Evolutionary conservation across 352 stramenopile genomes (phyloP), one percentile per base, ranked within the genome.

Genomic region (Phytophthora macrochlamydospora): DNA sequence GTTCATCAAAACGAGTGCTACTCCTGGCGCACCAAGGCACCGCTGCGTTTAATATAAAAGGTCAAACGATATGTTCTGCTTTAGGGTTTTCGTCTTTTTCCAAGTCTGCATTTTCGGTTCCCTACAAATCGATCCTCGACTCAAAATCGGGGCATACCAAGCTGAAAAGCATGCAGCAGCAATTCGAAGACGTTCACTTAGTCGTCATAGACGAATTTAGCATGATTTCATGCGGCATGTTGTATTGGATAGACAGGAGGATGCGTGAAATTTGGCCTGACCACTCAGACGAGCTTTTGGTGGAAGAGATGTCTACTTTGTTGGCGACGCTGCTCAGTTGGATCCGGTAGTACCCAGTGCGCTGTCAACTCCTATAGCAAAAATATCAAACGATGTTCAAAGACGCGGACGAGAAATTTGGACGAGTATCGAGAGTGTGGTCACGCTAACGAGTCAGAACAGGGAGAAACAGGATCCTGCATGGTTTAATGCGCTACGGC

Each of bases 371-470:
- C 35, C 35, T 11, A 6, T 40, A 40, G 35, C 35, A 40, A 11
- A 40, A 40, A 40, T 40, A 40, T 6, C 35, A 40, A 40, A 40
- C 9, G 35, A 40, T 6, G 35, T 40, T 11, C 35, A 40, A 40
- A 40, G 35, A 40, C 40, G 40, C 14, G 45, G 45, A 51, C 32
- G 28, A 51, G 2, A 51, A 51, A 32, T 51, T 35, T 51, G 45
- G 45, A 32, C 1, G 5, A 35, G 28, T n/a, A 51, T 46, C 18
- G 14, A 46, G 14, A 14, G 4, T 4, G 40, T 46, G 8, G 12
- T 4, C 18, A 46, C 14, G 8, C 45, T 37, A 51, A 51, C 45
- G 9, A 51, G 45, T 14, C 45, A 51, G 8, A 51, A 51, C 28
- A 51, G 45, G 14, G 45, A 28, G 2, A 51, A 37, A 33, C 45